Conservation (phyloP, 768 basidiomycete genomes). For the Tricholoma hemisulphureum region DNA sequence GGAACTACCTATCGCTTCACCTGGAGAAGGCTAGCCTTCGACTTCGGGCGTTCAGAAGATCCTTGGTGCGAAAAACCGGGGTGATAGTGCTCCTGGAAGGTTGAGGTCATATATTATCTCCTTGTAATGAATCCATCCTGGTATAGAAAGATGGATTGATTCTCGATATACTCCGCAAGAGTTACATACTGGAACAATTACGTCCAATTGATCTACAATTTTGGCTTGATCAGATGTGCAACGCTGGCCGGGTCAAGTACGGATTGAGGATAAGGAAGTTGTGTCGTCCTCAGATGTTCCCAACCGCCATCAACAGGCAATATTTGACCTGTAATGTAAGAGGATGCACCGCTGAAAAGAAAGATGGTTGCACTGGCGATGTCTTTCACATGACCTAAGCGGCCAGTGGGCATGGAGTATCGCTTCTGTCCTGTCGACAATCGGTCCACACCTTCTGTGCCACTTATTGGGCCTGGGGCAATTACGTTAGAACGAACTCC, state of each 20-base stretch:
- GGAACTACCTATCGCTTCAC: too few relatives aligned
- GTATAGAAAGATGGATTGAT: too few relatives aligned
- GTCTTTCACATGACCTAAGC: constrained; percentile 58
- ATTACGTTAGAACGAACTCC: constrained; percentile 92
- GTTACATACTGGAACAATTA: not conserved
- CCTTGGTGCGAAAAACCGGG: too few relatives aligned
- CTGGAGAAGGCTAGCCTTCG: too few relatives aligned
- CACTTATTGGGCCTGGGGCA: constrained; percentile 77
- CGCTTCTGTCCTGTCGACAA: constrained; percentile 36
- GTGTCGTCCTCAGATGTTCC: constrained; percentile 48
- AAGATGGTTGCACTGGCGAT: constrained; percentile 73
- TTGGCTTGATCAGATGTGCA: constrained; percentile 50
- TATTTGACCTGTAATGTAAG: constrained; percentile 75
- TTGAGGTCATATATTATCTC: too few relatives aligned
- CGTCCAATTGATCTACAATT: constrained; percentile 36
- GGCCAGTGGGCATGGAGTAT: constrained; percentile 39
- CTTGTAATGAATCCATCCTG: too few relatives aligned
- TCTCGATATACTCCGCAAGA: too few relatives aligned
- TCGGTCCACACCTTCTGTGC: constrained; percentile 74
- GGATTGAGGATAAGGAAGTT: constrained; percentile 60
- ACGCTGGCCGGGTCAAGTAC: constrained; percentile 61
- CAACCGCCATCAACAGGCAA: constrained; percentile 66
- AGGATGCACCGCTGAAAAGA: constrained; percentile 78
- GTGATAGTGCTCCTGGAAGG: too few relatives aligned
- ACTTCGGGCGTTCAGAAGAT: too few relatives aligned